phyloP scores from a whole-genome alignment of 2,329 filamentous ascomycete species.

The Chaetomiaceae sp. region DNA sequence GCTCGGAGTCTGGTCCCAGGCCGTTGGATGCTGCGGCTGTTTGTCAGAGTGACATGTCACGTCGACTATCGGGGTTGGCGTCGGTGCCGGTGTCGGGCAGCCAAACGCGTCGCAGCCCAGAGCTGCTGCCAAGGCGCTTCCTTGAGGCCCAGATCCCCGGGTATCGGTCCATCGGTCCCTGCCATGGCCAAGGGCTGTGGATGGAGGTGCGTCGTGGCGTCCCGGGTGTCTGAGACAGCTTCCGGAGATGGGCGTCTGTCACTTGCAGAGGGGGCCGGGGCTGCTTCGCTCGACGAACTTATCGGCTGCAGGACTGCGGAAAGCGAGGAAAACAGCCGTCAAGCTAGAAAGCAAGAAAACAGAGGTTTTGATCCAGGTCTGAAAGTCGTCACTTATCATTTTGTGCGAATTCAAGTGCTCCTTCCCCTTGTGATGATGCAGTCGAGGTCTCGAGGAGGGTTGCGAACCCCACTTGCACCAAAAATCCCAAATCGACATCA shows the following conservation, averaged over 20 bases:
- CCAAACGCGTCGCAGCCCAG: background rate
- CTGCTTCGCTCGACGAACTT: background rate
- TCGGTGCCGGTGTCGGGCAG: background rate
- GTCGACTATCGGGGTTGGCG: constrained; percentile 27
- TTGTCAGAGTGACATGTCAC: background rate
- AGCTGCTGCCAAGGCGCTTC: background rate
- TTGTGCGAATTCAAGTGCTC: no score
- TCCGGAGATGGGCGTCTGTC: background rate
- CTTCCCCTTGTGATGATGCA: no score
- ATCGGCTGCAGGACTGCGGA: background rate
- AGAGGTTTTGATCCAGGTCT: no score
- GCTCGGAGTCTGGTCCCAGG: background rate
- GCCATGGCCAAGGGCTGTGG: background rate
- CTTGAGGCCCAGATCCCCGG: constrained; percentile 1
- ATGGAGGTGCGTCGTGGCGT: background rate
- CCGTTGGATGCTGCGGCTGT: constrained; percentile 4
- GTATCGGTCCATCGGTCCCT: background rate
- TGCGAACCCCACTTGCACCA: no score
- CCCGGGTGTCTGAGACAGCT: background rate
- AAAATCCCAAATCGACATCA: no score
- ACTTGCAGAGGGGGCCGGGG: background rate
- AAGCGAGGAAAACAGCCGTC: background rate
- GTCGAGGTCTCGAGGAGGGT: no score
- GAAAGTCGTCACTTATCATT: no score
- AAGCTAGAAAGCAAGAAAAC: background rate